These are phyloP conservation scores for Barnettozyma siamensis DNA, from an alignment of 805 yeast species.

Conservation along the genomic window DNA sequence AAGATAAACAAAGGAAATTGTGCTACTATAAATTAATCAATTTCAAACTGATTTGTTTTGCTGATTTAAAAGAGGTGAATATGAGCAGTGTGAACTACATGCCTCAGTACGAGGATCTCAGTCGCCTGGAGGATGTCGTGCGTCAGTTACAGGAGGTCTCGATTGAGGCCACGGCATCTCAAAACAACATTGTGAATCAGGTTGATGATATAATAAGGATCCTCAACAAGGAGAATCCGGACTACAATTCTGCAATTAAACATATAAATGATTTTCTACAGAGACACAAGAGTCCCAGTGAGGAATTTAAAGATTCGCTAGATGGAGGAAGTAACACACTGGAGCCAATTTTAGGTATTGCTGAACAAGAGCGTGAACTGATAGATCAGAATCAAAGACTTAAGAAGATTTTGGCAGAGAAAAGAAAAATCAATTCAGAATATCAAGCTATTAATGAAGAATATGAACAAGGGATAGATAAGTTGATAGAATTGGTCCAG, in stretches of 20 bases:
- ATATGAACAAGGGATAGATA: slow-evolving; percentile 13
- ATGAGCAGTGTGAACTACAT: slow-evolving; percentile 7
- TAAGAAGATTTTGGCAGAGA: slow-evolving; percentile 10
- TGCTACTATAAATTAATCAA: no score
- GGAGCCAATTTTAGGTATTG: neutral
- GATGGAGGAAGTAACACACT: neutral
- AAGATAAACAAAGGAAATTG: neutral
- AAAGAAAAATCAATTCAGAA: slow-evolving; percentile 8
- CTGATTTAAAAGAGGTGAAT: neutral
- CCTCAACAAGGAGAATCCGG: slow-evolving; percentile 12
- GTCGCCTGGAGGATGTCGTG: slow-evolving; percentile 13
- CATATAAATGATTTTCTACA: slow-evolving; percentile 11
- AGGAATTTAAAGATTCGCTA: neutral
- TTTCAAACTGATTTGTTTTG: neutral
- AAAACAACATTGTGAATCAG: slow-evolving; percentile 12
- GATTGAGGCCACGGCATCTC: slow-evolving; percentile 3
- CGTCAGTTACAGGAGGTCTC: slow-evolving; percentile 9
- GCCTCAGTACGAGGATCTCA: slow-evolving; percentile 22
- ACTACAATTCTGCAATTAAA: slow-evolving; percentile 4
- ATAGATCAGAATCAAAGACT: slow-evolving; percentile 14
- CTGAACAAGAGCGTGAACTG: slow-evolving; percentile 8
- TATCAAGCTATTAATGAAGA: slow-evolving; percentile 9
- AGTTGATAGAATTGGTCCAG: slow-evolving; percentile 7
- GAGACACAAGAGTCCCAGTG: neutral
- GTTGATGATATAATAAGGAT: slow-evolving; percentile 16